Conservation (phyloP, 805 yeast species). For the Hanseniaspora lachancei region DNA sequence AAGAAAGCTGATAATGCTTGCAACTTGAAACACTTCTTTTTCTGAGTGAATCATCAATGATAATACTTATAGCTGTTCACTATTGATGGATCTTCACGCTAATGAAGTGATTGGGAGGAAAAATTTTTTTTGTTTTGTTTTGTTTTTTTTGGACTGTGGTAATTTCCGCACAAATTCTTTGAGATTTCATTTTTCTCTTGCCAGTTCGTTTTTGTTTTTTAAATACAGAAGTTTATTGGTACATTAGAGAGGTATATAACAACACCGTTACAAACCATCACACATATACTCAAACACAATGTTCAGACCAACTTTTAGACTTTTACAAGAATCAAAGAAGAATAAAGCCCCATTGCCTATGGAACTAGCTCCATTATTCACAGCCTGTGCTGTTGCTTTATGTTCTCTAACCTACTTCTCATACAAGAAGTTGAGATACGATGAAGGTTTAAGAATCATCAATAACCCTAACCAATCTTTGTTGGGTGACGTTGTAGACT, state of each 20-base stretch:
- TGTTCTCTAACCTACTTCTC: constrained; percentile 40
- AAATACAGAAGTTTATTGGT: no score
- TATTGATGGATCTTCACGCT: no score
- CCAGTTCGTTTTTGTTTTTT: no score
- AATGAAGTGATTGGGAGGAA: no score
- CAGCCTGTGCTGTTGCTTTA: constrained; percentile 43
- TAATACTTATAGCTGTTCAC: no score
- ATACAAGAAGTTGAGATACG: constrained; percentile 38
- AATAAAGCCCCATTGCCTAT: constrained; percentile 34
- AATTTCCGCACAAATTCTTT: no score
- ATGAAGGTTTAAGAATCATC: constrained; percentile 37
- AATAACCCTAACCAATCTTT: constrained; percentile 32
- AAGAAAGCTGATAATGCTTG: neutral
- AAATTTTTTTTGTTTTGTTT: no score
- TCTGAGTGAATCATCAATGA: no score
- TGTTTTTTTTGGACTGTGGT: no score
- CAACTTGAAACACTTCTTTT: no score
- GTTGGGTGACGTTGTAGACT: constrained; percentile 20
- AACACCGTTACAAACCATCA: neutral
- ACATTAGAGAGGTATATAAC: no score
- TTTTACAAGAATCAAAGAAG: constrained; percentile 35
- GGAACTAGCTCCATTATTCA: constrained; percentile 45
- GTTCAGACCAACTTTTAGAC: constrained; percentile 40
- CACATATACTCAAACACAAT: neutral
- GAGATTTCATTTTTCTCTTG: no score